Evolutionary conservation across 768 basidiomycete genomes (phyloP), one percentile per base, ranked within the genome.

Genomic region (Clavaria fumosa): DNA sequence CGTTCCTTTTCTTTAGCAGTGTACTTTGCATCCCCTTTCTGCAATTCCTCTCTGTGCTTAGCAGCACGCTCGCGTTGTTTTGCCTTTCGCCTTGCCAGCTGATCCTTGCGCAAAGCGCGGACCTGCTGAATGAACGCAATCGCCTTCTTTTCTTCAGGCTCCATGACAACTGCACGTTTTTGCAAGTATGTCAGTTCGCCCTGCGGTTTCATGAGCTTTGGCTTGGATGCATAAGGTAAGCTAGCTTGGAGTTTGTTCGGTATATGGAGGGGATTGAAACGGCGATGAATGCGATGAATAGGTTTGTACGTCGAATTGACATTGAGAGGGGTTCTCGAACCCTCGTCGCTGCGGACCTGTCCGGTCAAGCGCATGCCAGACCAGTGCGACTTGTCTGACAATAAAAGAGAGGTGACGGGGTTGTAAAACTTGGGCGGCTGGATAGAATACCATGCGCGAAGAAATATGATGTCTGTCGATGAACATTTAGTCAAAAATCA

Each of bases 391-490:
- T 93, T 90, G 57, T 86, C 70, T 11, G 79, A 72, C 6, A 91
- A 64, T 0, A 99, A 67, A 3, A 96, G 67, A 1, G 88, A 91
- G 0, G 86, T 90, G 45, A 97, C 88, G 1, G 95, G 85, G 55
- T 91, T 96, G 65, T 96, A 99, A 59, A 83, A 90, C 56, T 86
- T 84, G 45, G 90, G 75, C 4, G 95, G 93, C 54, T 90, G 78
- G 38, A 99, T 78, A 17, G 89, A 78, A 57, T 91, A 91, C 95
- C 95, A 99, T 1, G 90, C 89, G 17, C 93, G 72, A 6, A 99
- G 64, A 66, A 99, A 96, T 40, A 97, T 69, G 39, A 97, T 79
- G 50, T 97, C 95, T 90, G 39, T 28, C n/a, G n/a, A 31, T 33
- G 15, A n/a, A 14, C 34, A 18, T 21, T 31, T 30, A 14, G 40